Percentiles rank a stretch among this genome's conserved stretches.
Conservation (phyloP, 345 rosid genomes). For the Ceriops zippeliana region DNA sequence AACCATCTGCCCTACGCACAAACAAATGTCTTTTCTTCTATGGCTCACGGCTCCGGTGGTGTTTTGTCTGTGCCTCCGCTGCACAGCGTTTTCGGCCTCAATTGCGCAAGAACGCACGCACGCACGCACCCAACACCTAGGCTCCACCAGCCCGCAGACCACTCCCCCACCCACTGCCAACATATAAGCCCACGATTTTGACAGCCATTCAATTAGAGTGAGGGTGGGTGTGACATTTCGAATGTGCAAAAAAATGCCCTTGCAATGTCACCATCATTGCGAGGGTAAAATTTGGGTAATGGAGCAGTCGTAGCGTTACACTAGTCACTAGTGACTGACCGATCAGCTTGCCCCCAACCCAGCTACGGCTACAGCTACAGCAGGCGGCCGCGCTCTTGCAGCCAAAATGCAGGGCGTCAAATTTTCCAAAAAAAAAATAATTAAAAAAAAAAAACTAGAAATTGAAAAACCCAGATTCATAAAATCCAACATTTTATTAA, state of each 20-base stretch:
- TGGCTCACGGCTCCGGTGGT: slow-evolving; percentile 36
- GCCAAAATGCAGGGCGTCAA: no score
- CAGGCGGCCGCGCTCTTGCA: neutral
- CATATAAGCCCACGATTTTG: neutral
- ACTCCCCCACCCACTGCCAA: neutral
- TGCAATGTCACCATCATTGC: neutral
- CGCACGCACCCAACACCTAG: neutral
- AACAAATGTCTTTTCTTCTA: slow-evolving; percentile 11
- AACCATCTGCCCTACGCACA: slow-evolving; percentile 13
- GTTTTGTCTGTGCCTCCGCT: slow-evolving; percentile 15
- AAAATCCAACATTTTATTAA: no score
- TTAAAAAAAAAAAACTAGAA: no score
- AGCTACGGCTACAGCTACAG: neutral
- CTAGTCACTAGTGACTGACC: no score
- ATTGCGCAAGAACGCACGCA: neutral
- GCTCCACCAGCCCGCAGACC: no score
- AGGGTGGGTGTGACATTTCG: neutral
- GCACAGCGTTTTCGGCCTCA: neutral
- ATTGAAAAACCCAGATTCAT: no score
- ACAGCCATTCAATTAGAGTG: neutral
- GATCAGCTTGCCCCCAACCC: no score
- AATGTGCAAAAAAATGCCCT: slow-evolving; percentile 22
- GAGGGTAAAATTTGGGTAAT: no score
- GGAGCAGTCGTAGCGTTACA: no score
- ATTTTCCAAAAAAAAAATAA: no score